Conservation (phyloP, 208 protist genomes). For the Wallacemonas sp. region DNA sequence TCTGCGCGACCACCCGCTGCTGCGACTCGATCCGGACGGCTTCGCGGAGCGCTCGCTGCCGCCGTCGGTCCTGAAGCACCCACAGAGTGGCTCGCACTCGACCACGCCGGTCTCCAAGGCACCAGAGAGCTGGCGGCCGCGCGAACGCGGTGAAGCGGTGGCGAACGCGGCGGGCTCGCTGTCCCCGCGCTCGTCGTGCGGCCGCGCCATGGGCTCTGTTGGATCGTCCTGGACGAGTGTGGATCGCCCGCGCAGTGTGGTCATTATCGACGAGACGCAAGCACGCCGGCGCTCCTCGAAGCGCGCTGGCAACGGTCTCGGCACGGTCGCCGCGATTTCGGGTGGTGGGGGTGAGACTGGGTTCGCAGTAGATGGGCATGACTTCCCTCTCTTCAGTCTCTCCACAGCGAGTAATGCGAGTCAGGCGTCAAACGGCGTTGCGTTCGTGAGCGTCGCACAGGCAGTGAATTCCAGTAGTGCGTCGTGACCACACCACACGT, state of each 20-base stretch:
- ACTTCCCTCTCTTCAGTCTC: background rate
- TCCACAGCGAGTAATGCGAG: background rate
- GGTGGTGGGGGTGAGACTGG: too few relatives aligned
- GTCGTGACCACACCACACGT: too few relatives aligned
- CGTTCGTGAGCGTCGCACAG: background rate
- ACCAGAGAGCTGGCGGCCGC: background rate
- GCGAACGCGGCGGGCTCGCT: background rate
- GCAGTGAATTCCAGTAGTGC: too few relatives aligned
- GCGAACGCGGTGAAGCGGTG: background rate
- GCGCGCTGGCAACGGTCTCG: too few relatives aligned
- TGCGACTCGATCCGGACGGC: background rate
- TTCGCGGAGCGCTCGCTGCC: background rate
- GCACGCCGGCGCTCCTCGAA: too few relatives aligned
- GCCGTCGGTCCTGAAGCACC: background rate
- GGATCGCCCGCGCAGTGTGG: conserved; percentile 24
- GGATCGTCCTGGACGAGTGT: conserved; percentile 6
- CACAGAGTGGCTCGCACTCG: background rate
- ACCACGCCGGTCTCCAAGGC: background rate
- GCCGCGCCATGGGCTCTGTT: conserved; percentile 3
- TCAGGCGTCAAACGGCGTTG: background rate
- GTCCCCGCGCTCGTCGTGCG: background rate
- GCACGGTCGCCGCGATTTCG: too few relatives aligned
- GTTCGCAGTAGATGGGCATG: background rate
- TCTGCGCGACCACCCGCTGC: background rate
- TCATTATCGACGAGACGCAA: conserved; percentile 15